These are phyloP conservation scores for Dothidotthia symphoricarpi DNA, from an alignment of 2,329 filamentous ascomycete species.

Conservation along the genomic window DNA sequence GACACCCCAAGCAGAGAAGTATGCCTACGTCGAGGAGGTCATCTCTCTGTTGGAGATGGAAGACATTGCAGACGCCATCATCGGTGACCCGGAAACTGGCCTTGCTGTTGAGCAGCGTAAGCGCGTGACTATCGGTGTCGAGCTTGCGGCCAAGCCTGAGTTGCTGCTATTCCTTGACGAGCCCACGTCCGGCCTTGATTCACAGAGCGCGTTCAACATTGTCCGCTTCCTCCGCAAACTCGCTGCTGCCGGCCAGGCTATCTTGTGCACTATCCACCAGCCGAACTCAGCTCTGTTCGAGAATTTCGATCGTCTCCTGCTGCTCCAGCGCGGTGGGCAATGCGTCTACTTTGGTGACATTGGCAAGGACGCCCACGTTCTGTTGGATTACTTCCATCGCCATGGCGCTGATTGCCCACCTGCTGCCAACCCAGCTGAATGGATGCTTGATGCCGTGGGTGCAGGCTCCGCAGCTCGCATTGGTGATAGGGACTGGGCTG, in stretches of 20 bases:
- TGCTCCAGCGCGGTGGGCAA: conserved; percentile 74
- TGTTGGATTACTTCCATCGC: conserved; percentile 59
- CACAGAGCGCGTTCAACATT: conserved; percentile 72
- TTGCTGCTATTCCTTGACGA: conserved; percentile 77
- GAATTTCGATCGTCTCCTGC: conserved; percentile 78
- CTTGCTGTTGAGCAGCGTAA: conserved; percentile 63
- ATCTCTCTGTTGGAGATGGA: conserved; percentile 65
- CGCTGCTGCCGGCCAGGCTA: conserved; percentile 77
- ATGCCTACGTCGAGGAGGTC: conserved; percentile 65
- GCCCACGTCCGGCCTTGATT: conserved; percentile 72
- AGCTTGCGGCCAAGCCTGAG: conserved; percentile 64
- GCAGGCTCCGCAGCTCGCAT: conserved; percentile 71
- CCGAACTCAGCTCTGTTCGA: conserved; percentile 84
- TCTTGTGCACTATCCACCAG: conserved; percentile 89
- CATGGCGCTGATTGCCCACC: conserved; percentile 59
- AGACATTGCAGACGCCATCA: conserved; percentile 64
- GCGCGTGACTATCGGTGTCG: conserved; percentile 62
- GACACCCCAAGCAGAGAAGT: conserved; percentile 59
- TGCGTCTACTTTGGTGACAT: conserved; percentile 87
- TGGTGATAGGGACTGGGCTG: conserved; percentile 74
- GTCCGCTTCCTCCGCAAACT: conserved; percentile 76
- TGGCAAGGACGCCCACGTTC: conserved; percentile 67
- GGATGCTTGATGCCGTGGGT: conserved; percentile 82
- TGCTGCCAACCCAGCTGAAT: conserved; percentile 63
- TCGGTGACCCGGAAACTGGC: conserved; percentile 60